These are phyloP conservation scores for Pyricularia sp. DNA, from an alignment of 2,329 filamentous ascomycete species.

Conservation along the genomic window DNA sequence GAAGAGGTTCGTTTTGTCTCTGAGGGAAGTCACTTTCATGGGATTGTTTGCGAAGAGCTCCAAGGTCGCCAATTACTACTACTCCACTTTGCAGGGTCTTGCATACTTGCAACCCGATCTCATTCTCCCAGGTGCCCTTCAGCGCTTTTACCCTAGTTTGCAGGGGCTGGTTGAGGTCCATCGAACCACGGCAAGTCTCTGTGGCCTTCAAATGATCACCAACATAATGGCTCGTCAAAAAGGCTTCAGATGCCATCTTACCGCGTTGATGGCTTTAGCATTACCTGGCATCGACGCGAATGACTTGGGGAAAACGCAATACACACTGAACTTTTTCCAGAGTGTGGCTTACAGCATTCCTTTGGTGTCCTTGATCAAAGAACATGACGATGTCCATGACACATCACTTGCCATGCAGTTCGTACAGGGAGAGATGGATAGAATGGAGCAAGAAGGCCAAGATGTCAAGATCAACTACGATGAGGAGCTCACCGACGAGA, in stretches of 20 bases:
- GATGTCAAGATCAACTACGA: conserved; percentile 80
- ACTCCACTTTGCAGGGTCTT: conserved; percentile 80
- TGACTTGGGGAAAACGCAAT: conserved; percentile 90
- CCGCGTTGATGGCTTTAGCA: conserved; percentile 82
- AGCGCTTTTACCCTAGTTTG: conserved; percentile 93
- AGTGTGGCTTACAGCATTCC: conserved; percentile 94
- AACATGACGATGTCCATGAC: conserved; percentile 58
- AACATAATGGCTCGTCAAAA: conserved; percentile 87
- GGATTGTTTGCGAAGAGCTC: conserved; percentile 94
- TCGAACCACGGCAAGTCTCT: conserved; percentile 85
- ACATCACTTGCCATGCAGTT: conserved; percentile 78
- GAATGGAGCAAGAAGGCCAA: conserved; percentile 82
- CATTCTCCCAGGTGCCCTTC: conserved; percentile 84
- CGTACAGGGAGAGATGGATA: conserved; percentile 89
- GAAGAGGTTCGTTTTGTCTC: conserved; percentile 76
- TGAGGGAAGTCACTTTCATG: conserved; percentile 95
- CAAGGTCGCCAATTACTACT: conserved; percentile 83
- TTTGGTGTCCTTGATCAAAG: conserved; percentile 70
- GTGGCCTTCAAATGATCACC: conserved; percentile 84
- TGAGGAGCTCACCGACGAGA: conserved; percentile 70
- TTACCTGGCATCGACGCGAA: conserved; percentile 96
- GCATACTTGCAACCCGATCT: conserved; percentile 86
- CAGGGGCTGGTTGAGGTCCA: conserved; percentile 97
- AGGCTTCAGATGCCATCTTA: conserved; percentile 94
- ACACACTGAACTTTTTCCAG: conserved; percentile 91